These are phyloP conservation scores for Ustilaginoidea virens DNA, from an alignment of 2,329 filamentous ascomycete genomes.

Conservation along the genomic window DNA sequence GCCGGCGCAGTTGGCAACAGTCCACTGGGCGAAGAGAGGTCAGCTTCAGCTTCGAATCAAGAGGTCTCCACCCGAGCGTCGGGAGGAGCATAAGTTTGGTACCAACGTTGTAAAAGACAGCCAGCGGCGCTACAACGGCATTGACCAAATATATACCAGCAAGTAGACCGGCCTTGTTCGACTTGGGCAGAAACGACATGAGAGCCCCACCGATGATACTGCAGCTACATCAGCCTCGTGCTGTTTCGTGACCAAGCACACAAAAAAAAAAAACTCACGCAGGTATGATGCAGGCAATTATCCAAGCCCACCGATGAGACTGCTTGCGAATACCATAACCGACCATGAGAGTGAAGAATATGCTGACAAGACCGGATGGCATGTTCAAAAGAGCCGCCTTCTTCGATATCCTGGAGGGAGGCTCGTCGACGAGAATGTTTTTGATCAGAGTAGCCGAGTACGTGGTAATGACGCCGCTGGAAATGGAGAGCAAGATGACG, in stretches of 20 bases:
- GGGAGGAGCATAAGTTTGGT: background rate
- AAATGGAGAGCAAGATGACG: constrained; percentile 33
- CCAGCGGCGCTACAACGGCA: constrained; percentile 28
- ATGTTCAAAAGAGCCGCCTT: constrained; percentile 37
- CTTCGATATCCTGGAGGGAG: constrained; percentile 14
- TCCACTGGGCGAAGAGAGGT: constrained; percentile 18
- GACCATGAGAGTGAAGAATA: constrained; percentile 33
- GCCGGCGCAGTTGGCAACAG: constrained; percentile 34
- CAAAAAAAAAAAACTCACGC: constrained; percentile 16
- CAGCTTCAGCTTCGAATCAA: background rate
- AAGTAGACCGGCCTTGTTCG: constrained; percentile 29
- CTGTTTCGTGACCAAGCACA: background rate
- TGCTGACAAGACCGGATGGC: constrained; percentile 35
- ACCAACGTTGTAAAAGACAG: constrained; percentile 29
- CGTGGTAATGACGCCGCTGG: constrained; percentile 35
- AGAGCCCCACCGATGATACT: constrained; percentile 32
- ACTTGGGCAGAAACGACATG: constrained; percentile 34
- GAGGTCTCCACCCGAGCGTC: background rate
- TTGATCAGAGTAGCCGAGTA: constrained; percentile 39
- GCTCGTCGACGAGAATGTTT: constrained; percentile 25
- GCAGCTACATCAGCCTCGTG: background rate
- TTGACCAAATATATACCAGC: constrained; percentile 36
- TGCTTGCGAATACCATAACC: constrained; percentile 29
- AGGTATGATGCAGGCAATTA: constrained; percentile 31
- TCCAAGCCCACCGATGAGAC: constrained; percentile 34